A percentile compares a stretch with the other conserved stretches of the same genome.
These are phyloP conservation scores for Warburgia ugandensis DNA, from an alignment of 164 flowering plant species.

Conservation along the genomic window DNA sequence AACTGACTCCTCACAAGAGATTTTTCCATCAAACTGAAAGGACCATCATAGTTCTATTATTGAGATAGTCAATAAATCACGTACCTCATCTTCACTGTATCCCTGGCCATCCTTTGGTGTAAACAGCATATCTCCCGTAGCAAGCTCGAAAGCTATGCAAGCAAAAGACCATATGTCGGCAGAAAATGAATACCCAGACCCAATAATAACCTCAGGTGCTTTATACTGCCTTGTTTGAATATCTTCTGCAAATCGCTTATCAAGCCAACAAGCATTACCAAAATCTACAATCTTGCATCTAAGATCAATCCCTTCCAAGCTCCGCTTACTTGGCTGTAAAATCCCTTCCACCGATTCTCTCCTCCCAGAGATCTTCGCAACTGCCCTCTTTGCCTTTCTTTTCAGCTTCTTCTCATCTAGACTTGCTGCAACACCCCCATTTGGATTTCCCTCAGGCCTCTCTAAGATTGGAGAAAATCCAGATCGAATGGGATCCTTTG, in stretches of 20 bases:
- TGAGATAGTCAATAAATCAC: not conserved
- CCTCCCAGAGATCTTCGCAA: slow-evolving; percentile 62
- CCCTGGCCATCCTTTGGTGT: slow-evolving; percentile 75
- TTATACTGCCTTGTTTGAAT: slow-evolving; percentile 95
- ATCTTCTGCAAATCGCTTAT: slow-evolving; percentile 61
- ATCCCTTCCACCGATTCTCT: slow-evolving; percentile 53
- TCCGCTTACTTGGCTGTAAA: slow-evolving; percentile 36
- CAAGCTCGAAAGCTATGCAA: slow-evolving; percentile 88
- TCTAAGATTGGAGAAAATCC: slow-evolving; percentile 62
- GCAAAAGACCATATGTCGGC: slow-evolving; percentile 98
- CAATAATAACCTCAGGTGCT: slow-evolving; percentile 89
- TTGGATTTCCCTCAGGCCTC: slow-evolving; percentile 69
- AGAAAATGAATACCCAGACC: slow-evolving; percentile 64
- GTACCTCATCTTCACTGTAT: slow-evolving; percentile 86
- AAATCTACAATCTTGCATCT: slow-evolving; percentile 93
- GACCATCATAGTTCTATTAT: not conserved
- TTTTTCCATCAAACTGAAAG: not conserved
- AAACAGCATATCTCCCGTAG: slow-evolving; percentile 94
- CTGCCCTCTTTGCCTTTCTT: slow-evolving; percentile 73
- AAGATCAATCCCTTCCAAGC: slow-evolving; percentile 70
- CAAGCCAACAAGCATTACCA: slow-evolving; percentile 95
- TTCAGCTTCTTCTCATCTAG: slow-evolving; percentile 67
- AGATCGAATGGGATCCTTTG: slow-evolving; percentile 76
- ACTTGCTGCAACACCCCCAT: slow-evolving; percentile 45
- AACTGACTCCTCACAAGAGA: not conserved